Base-by-base conservation (phyloP, 257 asterid species). In the Echium plantagineum region DNA sequence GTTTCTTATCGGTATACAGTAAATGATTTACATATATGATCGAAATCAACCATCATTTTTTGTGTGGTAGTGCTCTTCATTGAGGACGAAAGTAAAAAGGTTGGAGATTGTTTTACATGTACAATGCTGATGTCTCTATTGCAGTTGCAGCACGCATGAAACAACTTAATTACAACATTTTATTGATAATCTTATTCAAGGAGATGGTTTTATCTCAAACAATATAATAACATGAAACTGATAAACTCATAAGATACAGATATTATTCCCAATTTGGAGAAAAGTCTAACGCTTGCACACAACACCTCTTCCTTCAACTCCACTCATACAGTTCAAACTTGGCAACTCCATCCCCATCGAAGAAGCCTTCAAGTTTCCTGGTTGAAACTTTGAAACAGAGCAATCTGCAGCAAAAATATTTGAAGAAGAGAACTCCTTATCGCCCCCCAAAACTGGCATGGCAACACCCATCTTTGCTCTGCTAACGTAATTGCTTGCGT, bases 381-480 rank as follows among this genome's bases (percentile, higher is more conserved):
- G 20, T 42, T 61, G 58, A 22, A 69, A 69, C 24, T 32, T 58
- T 28, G 69, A 8, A 47, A 63, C 69, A 1, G 64, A 32, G 20
- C 69, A 63, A 22, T 71, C 67, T 5, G 68, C 56, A 1, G 62
- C 61, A 61, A 22, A 61, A 10, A 71, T 52, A 21, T 56, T 30
- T 12, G 68, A 57, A 35, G 71, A 5, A 38, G 55, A 49, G 31
- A 60, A 65, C 2, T 65, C 15, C 24, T 26, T 60, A 51, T 21
- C 57, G 9, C 67, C 67, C n/a, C 71, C 67, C 60, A 65, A 60
- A 19, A 65, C 49, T 15, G 68, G 75, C 71, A 60, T 71, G 21
- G 65, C n/a, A 4, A 38, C 58, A 17, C 69, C 66, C 66, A 71
- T 55, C 55, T 66, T 71, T 19, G 62, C 46, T 65, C 49, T 49